Evolutionary conservation across 257 asterid genomes (phyloP), one percentile per base, ranked within the genome.

Genomic region (Jasminum sambac): DNA sequence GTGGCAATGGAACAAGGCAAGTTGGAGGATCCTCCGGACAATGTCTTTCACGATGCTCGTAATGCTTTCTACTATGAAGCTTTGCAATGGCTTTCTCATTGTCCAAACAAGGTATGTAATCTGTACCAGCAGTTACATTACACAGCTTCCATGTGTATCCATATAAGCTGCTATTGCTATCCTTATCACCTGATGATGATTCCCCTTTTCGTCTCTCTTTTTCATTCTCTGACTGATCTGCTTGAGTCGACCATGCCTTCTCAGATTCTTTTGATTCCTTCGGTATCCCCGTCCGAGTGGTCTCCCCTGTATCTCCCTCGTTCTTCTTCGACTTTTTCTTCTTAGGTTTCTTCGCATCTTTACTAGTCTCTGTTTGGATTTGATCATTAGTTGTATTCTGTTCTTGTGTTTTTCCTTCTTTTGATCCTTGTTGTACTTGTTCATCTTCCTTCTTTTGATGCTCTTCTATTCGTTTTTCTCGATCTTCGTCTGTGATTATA

Each of bases 91-190:
- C 94, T 75, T 81, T 82, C 83, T 87, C 96, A 9, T 92, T 89
- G 76, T 92, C 96, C 86, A 92, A 72, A 80, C 98, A 92, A 48
- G 98, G 98, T 80, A 92, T 92, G 63, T 89, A 89, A 66, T 92
- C 98, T 37, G 85, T 70, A 55, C 84, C 89, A 24, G 96, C 96
- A 24, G 89, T 82, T 52, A 68, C 90, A 50, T 92, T 86, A 72
- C 98, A 92, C 25, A 89, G 73, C 72, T 77, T 67, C 98, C 98
- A 92, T 65, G 73, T 77, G 67, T 74, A 43, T 25, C 73, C 85
- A 1, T 77, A 11, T 16, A 13, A 50, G 39, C 69, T 73, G 8
- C 44, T 67, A 38, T 83, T 73, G 8, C 50, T 69, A 38, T 83
- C 84, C 62, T 79, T 78, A 48, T 86, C 76, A 16, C 75, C 72